Evolutionary conservation across 2,329 filamentous ascomycete genomes (phyloP), one percentile per base, ranked within the genome.

Genomic region (Paraconiothyrium brasiliense): DNA sequence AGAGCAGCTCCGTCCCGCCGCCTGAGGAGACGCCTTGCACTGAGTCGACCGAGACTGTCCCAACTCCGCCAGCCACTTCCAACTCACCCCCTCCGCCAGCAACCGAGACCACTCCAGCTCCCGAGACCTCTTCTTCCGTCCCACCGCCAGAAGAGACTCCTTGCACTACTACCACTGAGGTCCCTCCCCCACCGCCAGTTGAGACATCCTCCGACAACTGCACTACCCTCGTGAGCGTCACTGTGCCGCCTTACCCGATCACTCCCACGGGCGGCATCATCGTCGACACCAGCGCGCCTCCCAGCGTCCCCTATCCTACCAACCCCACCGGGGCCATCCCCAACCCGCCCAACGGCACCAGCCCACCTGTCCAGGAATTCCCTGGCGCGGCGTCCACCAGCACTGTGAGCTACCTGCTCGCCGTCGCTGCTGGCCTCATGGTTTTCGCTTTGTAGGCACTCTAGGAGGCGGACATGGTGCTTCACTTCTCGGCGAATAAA

Each of bases 221-320:
- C 54, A 64, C 68, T 55, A 44, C 61, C 20, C 52, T 56, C 7
- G 47, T 63, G 48, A 61, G 65, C 14, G 57, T 59, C 54, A 57
- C 65, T 11, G 39, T 20, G n/a, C 59, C 67, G 43, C 68, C 71
- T 1, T 74, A 63, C 65, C 67, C 72, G 4, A 69, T 66, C 22
- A 64, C 60, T 27, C 32, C 46, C 5, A 47, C 47, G 13, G 54
- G 54, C 11, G 71, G 70, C 54, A 65, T 76, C 30, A 64, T 68
- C n/a, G 66, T 72, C 9, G 73, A 74, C 47, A 77, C 73, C 11
- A 58, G 58, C 22, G 67, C 75, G 3, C 66, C 71, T 1, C 74
- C 74, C 3, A 57, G 54, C 37, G 68, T 69, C 4, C 64, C 70
- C 14, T 50, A 60, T 9, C 72, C 71, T 0, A 66, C 69, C 11